A percentile compares a stretch with the other conserved stretches of the same genome.
Conservation (phyloP, 495 filamentous ascomycete genomes). For the Penicillium steckii region DNA sequence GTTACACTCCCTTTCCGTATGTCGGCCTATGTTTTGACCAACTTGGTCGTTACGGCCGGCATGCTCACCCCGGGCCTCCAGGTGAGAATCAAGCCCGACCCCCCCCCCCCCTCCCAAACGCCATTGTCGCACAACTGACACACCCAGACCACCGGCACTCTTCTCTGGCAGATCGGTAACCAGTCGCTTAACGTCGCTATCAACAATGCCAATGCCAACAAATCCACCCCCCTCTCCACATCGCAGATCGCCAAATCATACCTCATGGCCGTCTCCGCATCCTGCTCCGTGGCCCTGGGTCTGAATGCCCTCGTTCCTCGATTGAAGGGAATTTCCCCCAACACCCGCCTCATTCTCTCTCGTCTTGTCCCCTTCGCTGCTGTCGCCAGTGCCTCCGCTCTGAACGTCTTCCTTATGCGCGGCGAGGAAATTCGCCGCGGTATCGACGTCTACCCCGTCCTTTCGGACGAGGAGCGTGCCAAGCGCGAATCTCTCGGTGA, state of each 20-base stretch:
- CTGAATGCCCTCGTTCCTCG: constrained; percentile 85
- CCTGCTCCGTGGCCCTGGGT: constrained; percentile 90
- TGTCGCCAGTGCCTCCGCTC: constrained; percentile 81
- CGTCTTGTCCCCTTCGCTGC: constrained; percentile 94
- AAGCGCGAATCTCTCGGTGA: constrained; percentile 56
- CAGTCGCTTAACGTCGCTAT: constrained; percentile 97
- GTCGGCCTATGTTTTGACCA: constrained; percentile 92
- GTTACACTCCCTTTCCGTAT: constrained; percentile 96
- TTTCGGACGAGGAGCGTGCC: constrained; percentile 37
- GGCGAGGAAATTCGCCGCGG: constrained; percentile 89
- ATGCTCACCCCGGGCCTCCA: constrained; percentile 82
- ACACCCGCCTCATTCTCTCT: constrained; percentile 67
- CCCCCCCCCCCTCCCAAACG: too few species aligned
- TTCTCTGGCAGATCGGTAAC: constrained; percentile 94
- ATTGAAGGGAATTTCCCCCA: constrained; percentile 72
- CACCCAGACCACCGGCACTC: constrained; percentile 73
- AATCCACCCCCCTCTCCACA: constrained; percentile 80
- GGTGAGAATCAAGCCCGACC: constrained; percentile 14
- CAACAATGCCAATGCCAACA: constrained; percentile 97
- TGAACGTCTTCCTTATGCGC: constrained; percentile 98
- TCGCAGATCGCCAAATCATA: constrained; percentile 85
- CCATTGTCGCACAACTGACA: not conserved
- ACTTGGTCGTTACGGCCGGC: constrained; percentile 93
- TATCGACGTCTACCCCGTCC: constrained; percentile 89
- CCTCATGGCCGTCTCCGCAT: constrained; percentile 85